Percentiles rank a stretch among this genome's conserved stretches.
phyloP scores from a whole-genome alignment of 345 rosid species.

The Brassica juncea region DNA sequence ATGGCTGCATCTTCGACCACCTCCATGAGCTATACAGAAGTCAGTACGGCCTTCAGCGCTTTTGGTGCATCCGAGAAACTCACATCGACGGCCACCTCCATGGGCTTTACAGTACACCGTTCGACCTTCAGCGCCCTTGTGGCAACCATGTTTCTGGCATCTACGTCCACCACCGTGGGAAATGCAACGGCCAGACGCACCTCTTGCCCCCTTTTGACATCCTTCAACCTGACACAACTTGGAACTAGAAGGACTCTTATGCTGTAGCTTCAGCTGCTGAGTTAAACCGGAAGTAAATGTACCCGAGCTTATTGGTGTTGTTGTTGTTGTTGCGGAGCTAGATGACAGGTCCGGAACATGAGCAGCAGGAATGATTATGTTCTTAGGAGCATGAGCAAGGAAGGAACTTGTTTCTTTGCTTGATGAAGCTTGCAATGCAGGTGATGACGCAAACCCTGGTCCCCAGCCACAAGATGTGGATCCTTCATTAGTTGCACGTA shows the following conservation, averaged over 20 bases:
- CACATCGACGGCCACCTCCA: slow-evolving; percentile 98
- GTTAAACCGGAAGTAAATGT: slow-evolving; percentile 80
- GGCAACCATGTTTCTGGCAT: slow-evolving; percentile 87
- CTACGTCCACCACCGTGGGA: slow-evolving; percentile 98
- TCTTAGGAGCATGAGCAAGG: slow-evolving; percentile 45
- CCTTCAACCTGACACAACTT: slow-evolving; percentile 91
- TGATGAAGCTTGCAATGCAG: slow-evolving; percentile 43
- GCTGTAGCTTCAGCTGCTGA: slow-evolving; percentile 58
- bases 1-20: slow-evolving; percentile 86
- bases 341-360: slow-evolving; percentile 63
- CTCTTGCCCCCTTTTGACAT: slow-evolving; percentile 98
- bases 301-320: slow-evolving; percentile 71
- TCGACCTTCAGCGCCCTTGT: slow-evolving; percentile 97
- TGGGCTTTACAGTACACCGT: slow-evolving; percentile 98
- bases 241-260: slow-evolving; percentile 53
- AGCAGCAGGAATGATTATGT: slow-evolving; percentile 37
- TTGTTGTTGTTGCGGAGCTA: slow-evolving; percentile 41
- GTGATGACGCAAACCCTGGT: slow-evolving; percentile 41
- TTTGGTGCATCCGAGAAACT: slow-evolving; percentile 93
- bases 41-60: slow-evolving; percentile 99
- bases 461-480: slow-evolving; percentile 51
- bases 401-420: slow-evolving; percentile 50
- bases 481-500: slow-evolving; percentile 52
- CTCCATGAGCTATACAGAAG: slow-evolving; percentile 95
- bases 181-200: slow-evolving; percentile 94